A percentile compares a stretch with the other conserved stretches of the same genome.
These are phyloP conservation scores for Solanum arcanum DNA, from an alignment of 257 asterid genomes.

Conservation along the genomic window DNA sequence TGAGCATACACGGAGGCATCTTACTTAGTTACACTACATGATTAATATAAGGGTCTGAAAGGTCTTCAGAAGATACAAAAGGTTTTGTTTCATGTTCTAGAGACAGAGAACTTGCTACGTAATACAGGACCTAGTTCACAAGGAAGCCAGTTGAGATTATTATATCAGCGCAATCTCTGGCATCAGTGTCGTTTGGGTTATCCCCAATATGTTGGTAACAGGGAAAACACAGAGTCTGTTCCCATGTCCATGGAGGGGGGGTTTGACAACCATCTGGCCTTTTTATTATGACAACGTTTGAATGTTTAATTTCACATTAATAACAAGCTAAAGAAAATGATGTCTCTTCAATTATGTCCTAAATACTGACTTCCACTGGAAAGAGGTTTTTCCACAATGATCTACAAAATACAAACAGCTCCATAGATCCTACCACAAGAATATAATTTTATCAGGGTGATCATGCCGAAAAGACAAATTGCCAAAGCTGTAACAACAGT, in stretches of 20 bases:
- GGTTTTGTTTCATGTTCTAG: background rate
- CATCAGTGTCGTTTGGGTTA: background rate
- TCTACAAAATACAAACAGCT: background rate
- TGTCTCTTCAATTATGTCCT: background rate
- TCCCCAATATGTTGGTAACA: background rate
- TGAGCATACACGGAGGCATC: background rate
- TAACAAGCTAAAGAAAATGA: background rate
- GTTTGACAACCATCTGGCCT: background rate
- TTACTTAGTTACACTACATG: background rate
- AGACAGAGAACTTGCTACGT: background rate
- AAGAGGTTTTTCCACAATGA: background rate
- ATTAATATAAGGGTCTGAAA: background rate
- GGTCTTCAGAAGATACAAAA: background rate
- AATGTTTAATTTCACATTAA: background rate
- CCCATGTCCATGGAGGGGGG: background rate
- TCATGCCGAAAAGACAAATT: background rate
- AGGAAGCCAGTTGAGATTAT: background rate
- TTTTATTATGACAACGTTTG: background rate
- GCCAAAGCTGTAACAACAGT: background rate
- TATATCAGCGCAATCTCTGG: background rate
- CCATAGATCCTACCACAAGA: background rate
- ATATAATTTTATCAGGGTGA: background rate
- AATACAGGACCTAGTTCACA: background rate
- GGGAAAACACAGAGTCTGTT: background rate
- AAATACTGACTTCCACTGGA: background rate